Evolutionary conservation across 805 yeast species (phyloP), one percentile per base, ranked within the genome.

Genomic region (Myxozyma sirexii): DNA sequence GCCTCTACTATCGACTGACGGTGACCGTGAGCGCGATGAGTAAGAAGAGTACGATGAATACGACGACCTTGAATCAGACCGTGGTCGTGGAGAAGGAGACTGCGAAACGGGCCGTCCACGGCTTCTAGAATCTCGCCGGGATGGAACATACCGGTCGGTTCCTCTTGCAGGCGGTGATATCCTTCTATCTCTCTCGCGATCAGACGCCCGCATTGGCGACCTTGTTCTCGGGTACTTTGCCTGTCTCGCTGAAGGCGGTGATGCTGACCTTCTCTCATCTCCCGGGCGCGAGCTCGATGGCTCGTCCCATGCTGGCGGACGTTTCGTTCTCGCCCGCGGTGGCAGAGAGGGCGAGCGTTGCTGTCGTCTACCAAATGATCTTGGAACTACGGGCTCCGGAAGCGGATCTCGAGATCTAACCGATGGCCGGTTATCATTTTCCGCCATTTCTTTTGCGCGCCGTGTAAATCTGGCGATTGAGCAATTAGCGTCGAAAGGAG

Each of bases 301-400:
- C 29, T 39, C 55, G n/a, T 39, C 55, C 55, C 55, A 51, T 23
- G 55, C 55, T 10, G 55, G 54, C 12, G 54, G 55, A 29, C 55
- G 37, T 27, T 51, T 42, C n/a, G 55, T 29, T 17, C 55, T 24
- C 24, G 35, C 19, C 10, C 39, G 46, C 27, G 46, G 47, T 27
- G 47, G 47, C 47, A 47, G 47, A 7, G 41, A 17, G n/a, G 53
- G 53, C 15, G 53, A 48, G 6, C 35, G 43, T 15, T 19, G 29
- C 47, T 13, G 39, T 33, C 47, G 27, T n/a, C 47, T 27, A 37
- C 47, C 23, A 39, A 24, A 31, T 19, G 42, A 35, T 2, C 33
- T 24, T 23, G 53, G 53, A 13, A 37, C 43, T 37, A 12, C 43
- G 7, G 53, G 33, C 35, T 48, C 53, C 35, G 46, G 47, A 21